These are phyloP conservation scores for Aspergillus conjunctus DNA, from an alignment of 495 filamentous ascomycete species.

Conservation along the genomic window DNA sequence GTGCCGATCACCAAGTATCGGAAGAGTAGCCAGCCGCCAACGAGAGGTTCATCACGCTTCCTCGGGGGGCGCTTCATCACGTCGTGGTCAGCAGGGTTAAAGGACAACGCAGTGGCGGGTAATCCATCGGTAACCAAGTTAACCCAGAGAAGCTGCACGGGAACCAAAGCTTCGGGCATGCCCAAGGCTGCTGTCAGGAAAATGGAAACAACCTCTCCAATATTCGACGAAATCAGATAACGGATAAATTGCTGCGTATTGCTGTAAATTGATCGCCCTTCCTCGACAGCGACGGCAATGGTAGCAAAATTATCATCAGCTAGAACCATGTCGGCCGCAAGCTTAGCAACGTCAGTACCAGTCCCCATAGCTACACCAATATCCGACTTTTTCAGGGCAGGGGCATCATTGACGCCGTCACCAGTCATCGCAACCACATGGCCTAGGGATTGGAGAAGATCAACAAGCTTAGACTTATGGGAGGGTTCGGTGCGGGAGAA, in stretches of 20 bases:
- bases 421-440: conserved; percentile 99
- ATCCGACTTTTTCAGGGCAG: conserved; percentile 96
- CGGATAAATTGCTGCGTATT: conserved; percentile 99
- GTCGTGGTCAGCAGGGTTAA: conserved; percentile 97
- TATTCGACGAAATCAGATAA: conserved; percentile 98
- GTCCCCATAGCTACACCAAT: conserved; percentile 99
- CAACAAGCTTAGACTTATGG: conserved; percentile 95
- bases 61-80: conserved; percentile 92
- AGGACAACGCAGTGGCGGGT: conserved; percentile 92
- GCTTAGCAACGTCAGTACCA: conserved; percentile 94
- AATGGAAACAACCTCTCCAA: conserved; percentile 98
- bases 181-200: conserved; percentile 96
- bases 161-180: conserved; percentile 97
- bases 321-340: conserved; percentile 98
- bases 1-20: conserved; percentile 94
- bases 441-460: conserved; percentile 88
- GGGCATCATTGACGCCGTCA: conserved; percentile 98
- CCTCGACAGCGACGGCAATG: conserved; percentile 93
- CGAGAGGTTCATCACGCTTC: conserved; percentile 87
- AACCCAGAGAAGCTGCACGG: conserved; percentile 98
- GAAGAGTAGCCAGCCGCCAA: conserved; percentile 96
- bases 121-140: conserved; percentile 98
- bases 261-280: conserved; percentile 98
- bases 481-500: conserved; percentile 97
- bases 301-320: conserved; percentile 99